Conservation (phyloP, 768 basidiomycete genomes). For the Auriscalpium vulgare region DNA sequence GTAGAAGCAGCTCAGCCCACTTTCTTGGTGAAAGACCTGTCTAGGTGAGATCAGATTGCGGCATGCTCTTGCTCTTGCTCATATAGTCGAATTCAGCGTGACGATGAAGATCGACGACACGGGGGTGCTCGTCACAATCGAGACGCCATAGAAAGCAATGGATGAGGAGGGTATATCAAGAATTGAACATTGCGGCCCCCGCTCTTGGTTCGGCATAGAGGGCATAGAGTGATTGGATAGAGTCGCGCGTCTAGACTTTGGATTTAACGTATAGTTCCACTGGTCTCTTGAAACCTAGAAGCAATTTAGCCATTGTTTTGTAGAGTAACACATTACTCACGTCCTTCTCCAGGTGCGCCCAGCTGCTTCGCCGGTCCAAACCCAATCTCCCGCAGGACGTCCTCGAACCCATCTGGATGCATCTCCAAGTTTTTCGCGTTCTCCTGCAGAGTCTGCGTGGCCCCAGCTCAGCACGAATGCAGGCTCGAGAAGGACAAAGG, state of each 20-base stretch:
- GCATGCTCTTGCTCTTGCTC: too few species aligned
- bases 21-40: conserved; percentile 66
- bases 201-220: too few species aligned
- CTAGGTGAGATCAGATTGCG: conserved; percentile 36
- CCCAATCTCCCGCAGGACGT: conserved; percentile 49
- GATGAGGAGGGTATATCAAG: too few species aligned
- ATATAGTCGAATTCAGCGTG: conserved; percentile 15
- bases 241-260: background rate
- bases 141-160: background rate
- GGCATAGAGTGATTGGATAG: too few species aligned
- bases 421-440: conserved; percentile 48
- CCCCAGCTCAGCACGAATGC: too few species aligned
- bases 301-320: background rate
- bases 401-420: conserved; percentile 57
- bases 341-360: conserved; percentile 57
- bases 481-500: background rate
- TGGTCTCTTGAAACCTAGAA: conserved; percentile 14
- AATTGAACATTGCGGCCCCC: too few species aligned
- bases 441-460: conserved; percentile 43
- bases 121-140: conserved; percentile 21
- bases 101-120: conserved; percentile 24
- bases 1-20: conserved; percentile 56
- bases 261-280: conserved; percentile 13
- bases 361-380: conserved; percentile 43
- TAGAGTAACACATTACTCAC: conserved; percentile 27